Percentiles rank a stretch among this genome's conserved stretches.
Conservation (phyloP, 371 early-diverging fungal species). For the Mucor circinelloides region DNA sequence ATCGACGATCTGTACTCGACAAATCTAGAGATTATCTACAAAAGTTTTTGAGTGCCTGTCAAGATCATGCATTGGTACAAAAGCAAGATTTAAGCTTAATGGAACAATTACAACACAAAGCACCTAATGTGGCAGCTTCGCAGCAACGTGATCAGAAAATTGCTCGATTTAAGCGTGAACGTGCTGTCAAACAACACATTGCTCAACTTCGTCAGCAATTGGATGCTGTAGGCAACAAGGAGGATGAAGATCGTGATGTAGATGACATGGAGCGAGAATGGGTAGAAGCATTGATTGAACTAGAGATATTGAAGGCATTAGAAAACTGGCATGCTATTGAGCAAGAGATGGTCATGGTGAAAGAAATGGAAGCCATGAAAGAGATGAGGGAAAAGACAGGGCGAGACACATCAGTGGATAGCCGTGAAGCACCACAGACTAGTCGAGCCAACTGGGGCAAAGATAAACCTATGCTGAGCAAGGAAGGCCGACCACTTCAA, state of each 20-base stretch:
- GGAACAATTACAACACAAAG: constrained; percentile 27
- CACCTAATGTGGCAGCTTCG: constrained; percentile 20
- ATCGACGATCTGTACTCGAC: constrained; percentile 51
- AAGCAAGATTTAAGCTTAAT: constrained; percentile 45
- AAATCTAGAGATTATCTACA: constrained; percentile 56
- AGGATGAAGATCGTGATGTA: constrained; percentile 54
- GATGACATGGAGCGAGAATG: constrained; percentile 73
- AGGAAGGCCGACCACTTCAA: constrained; percentile 73
- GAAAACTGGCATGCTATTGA: constrained; percentile 66
- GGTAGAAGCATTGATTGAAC: constrained; percentile 60
- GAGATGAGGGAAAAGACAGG: constrained; percentile 29
- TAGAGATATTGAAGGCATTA: constrained; percentile 62
- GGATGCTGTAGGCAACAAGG: constrained; percentile 12
- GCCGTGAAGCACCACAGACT: constrained; percentile 21
- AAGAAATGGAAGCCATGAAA: constrained; percentile 60
- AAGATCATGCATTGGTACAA: constrained; percentile 62
- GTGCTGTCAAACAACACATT: constrained; percentile 60
- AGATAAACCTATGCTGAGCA: constrained; percentile 58
- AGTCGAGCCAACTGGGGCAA: constrained; percentile 37
- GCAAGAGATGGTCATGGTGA: constrained; percentile 76
- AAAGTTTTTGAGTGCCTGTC: constrained; percentile 60
- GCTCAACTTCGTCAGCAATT: constrained; percentile 43
- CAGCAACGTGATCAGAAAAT: constrained; percentile 76
- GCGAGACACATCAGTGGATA: constrained; percentile 21
- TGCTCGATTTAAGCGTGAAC: constrained; percentile 75